Evolutionary conservation across 192 early-diverging fungal genomes (phyloP).

Genomic region (Pilobolus umbonatus): DNA sequence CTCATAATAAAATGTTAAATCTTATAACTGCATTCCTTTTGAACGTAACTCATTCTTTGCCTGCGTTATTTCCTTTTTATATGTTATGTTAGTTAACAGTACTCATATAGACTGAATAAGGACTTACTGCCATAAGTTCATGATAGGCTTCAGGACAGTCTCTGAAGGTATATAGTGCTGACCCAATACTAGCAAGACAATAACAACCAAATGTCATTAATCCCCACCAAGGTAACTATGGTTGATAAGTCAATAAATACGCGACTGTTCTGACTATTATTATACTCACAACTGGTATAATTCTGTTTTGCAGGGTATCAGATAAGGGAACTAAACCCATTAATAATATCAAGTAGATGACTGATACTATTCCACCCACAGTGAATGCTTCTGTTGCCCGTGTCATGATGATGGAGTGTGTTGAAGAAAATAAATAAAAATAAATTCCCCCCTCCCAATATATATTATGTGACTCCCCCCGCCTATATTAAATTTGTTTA

Average conservation of each 20-base stretch:
- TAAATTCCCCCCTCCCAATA: too few relatives aligned
- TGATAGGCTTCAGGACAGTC: constrained; percentile 90
- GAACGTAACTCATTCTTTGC: constrained; percentile 76
- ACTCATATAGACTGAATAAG: neutral
- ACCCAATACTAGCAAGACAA: constrained; percentile 83
- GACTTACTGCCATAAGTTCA: constrained; percentile 68
- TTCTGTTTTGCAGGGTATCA: constrained; percentile 42
- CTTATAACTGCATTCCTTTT: constrained; percentile 58
- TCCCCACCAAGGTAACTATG: constrained; percentile 71
- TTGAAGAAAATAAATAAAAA: neutral
- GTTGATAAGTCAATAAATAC: neutral
- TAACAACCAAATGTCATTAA: constrained; percentile 87
- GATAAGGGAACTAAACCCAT: constrained; percentile 44
- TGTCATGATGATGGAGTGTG: constrained; percentile 34
- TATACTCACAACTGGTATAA: constrained; percentile 46
- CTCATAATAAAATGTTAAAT: too few relatives aligned
- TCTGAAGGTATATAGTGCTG: constrained; percentile 79
- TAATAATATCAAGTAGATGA: constrained; percentile 40
- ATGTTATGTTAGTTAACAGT: constrained; percentile 2
- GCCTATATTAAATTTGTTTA: too few relatives aligned
- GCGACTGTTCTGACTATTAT: neutral
- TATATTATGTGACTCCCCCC: too few relatives aligned
- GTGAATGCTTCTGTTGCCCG: constrained; percentile 48
- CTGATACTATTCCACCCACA: constrained; percentile 35
- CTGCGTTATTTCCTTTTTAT: constrained; percentile 69